Percentiles rank a stretch among this genome's conserved stretches.
Conservation (phyloP, 441 rosid species). For the Croton laevigatus region DNA sequence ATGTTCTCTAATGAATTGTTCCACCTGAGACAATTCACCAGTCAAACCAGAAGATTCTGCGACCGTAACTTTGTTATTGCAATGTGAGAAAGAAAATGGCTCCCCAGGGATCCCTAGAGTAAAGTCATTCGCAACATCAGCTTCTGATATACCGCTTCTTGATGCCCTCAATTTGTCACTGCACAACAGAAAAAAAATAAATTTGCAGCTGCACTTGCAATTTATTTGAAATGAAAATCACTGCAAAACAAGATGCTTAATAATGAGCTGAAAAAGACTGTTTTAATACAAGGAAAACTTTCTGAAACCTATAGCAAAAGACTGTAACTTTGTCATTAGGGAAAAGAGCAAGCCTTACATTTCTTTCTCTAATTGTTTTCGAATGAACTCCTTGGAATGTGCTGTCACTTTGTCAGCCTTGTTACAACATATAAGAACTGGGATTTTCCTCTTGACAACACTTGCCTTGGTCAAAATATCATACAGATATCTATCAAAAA, state of each 20-base stretch:
- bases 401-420: slow-evolving; percentile 93
- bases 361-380: slow-evolving; percentile 94
- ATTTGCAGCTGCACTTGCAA: neutral
- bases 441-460: slow-evolving; percentile 71
- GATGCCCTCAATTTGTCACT: slow-evolving; percentile 80
- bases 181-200: slow-evolving; percentile 23
- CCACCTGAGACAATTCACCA: slow-evolving; percentile 60
- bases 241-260: neutral
- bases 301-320: neutral
- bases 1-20: slow-evolving; percentile 68
- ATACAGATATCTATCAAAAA: slow-evolving; percentile 61
- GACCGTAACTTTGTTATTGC: slow-evolving; percentile 66
- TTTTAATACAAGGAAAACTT: neutral
- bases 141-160: slow-evolving; percentile 68
- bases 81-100: slow-evolving; percentile 65
- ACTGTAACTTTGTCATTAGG: neutral
- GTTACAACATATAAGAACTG: slow-evolving; percentile 79
- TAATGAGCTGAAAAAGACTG: neutral
- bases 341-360: slow-evolving; percentile 46
- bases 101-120: slow-evolving; percentile 74
- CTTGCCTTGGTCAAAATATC: slow-evolving; percentile 78
- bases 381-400: slow-evolving; percentile 83
- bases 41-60: slow-evolving; percentile 79
- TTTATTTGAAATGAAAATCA: neutral
- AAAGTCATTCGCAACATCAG: slow-evolving; percentile 77